Base-by-base conservation (phyloP, 2,329 filamentous ascomycete genomes). In the Aspergillus quadricinctus region DNA sequence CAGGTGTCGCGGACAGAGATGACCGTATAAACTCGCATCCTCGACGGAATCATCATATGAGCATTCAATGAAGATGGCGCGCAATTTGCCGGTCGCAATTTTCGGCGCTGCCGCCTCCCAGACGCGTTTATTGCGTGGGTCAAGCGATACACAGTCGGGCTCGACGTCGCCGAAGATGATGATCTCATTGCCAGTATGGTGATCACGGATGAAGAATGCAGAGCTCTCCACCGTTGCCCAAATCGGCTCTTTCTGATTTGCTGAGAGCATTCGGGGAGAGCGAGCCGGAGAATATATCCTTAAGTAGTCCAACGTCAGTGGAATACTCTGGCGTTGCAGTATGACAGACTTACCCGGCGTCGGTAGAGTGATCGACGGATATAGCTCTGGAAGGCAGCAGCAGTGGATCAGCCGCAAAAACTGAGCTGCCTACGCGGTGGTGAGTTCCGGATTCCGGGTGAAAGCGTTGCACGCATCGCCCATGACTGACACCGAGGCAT, bases 131-230 rank as follows among this genome's bases (percentile, higher is more conserved):
- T 94, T 97, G 25, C 92, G 86, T 1, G 93, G 92, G 1, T 84
- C 88, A 1, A 93, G 75, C 0, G 91, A 95, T 27, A 97, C 75
- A 8, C 86, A 88, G 72, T 99, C 94, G 0, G 94, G 92, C 69
- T 99, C 94, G 40, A 97, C 90, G 63, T 99, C 94, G 19, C 94
- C 94, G 69, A 97, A 97, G 50, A 99, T 89, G 57, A 99, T 83
- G 2, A 97, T 84, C 73, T 99, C 93, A 31, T 83, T 82, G 1
- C 84, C 83, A 0, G 85, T 88, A 0, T 77, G 70, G 35, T 87
- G 79, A 57, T 94, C 89, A 40, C 90, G 88, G 61, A 99, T 89
- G 73, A 99, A 97, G 74, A 92, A 97, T 0, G 91, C 93, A 19
- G 92, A 94, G 61, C 90, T 96, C 70, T 97, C 91, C 58, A 72